Conservation (phyloP, 805 yeast genomes). For the Wickerhamiella vanderwaltii region DNA sequence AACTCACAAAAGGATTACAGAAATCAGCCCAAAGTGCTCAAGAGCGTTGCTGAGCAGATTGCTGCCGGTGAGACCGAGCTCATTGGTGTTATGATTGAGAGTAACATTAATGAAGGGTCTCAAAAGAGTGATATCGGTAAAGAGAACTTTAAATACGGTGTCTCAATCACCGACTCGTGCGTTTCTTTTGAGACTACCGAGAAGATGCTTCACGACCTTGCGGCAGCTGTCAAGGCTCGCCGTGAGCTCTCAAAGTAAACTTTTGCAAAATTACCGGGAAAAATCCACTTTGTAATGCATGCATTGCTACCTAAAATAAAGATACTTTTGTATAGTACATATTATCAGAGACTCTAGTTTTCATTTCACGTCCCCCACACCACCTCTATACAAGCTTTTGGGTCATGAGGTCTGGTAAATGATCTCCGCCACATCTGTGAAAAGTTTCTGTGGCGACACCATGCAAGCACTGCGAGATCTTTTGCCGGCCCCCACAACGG, state of each 20-base stretch:
- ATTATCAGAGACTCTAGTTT: too few relatives aligned
- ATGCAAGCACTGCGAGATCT: neutral
- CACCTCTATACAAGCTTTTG: too few relatives aligned
- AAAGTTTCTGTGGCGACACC: too few relatives aligned
- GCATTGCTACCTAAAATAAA: too few relatives aligned
- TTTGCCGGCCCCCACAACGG: neutral
- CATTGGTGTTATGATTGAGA: constrained; percentile 93
- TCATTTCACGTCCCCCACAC: too few relatives aligned
- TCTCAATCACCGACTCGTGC: constrained; percentile 94
- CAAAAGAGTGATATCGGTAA: constrained; percentile 62
- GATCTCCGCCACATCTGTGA: too few relatives aligned
- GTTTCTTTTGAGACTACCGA: constrained; percentile 86
- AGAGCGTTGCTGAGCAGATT: constrained; percentile 69
- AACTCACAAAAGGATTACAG: constrained; percentile 88
- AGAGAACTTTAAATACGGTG: constrained; percentile 72
- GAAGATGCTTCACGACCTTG: constrained; percentile 61
- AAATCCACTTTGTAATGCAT: too few relatives aligned
- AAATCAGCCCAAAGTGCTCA: constrained; percentile 90
- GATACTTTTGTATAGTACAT: too few relatives aligned
- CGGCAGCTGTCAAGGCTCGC: constrained; percentile 75
- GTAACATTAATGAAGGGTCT: constrained; percentile 81
- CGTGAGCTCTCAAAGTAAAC: constrained; percentile 13
- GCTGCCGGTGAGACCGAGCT: constrained; percentile 66
- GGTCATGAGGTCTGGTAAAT: too few relatives aligned
- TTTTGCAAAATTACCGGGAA: too few relatives aligned